Evolutionary conservation across 176 grass and related monocot species (phyloP).

Genomic region (Aegilops tauschii): DNA sequence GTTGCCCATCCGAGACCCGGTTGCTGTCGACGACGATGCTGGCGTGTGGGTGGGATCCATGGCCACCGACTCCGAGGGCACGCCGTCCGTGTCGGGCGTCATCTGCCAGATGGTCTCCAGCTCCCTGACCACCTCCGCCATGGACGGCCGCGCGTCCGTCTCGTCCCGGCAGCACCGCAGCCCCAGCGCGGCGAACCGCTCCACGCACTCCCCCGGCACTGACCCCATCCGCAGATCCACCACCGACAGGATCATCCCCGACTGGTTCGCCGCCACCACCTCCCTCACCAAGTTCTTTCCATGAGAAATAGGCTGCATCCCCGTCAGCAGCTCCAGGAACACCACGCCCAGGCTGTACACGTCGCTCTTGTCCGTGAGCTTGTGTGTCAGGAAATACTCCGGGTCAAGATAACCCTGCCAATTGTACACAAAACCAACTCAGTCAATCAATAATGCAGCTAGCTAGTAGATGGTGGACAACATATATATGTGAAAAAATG

Average conservation of each 20-base stretch:
- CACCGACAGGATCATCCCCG: too few relatives aligned
- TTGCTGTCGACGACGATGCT: not conserved
- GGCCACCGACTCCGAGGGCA: conserved; percentile 20
- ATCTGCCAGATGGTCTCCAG: too few relatives aligned
- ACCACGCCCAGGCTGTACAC: conserved; percentile 91
- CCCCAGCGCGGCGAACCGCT: not conserved
- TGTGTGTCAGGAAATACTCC: conserved; percentile 39
- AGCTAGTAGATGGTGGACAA: too few relatives aligned
- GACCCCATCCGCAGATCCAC: not conserved
- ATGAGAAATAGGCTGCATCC: not conserved
- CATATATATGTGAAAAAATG: too few relatives aligned
- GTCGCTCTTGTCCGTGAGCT: conserved; percentile 89
- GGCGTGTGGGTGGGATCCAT: conserved; percentile 23
- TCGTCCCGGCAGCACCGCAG: too few relatives aligned
- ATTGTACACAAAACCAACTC: too few relatives aligned
- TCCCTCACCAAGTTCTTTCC: too few relatives aligned
- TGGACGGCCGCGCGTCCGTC: too few relatives aligned
- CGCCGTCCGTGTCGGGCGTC: not conserved
- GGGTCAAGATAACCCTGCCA: too few relatives aligned
- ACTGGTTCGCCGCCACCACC: too few relatives aligned
- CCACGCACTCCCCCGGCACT: conserved; percentile 46
- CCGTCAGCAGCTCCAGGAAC: conserved; percentile 62
- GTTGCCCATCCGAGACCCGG: conserved; percentile 15
- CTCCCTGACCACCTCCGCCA: too few relatives aligned
- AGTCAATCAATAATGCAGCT: too few relatives aligned